Percentiles rank a stretch among this genome's conserved stretches.
phyloP scores from a whole-genome alignment of 345 rosid genomes.

The Murraya paniculata region DNA sequence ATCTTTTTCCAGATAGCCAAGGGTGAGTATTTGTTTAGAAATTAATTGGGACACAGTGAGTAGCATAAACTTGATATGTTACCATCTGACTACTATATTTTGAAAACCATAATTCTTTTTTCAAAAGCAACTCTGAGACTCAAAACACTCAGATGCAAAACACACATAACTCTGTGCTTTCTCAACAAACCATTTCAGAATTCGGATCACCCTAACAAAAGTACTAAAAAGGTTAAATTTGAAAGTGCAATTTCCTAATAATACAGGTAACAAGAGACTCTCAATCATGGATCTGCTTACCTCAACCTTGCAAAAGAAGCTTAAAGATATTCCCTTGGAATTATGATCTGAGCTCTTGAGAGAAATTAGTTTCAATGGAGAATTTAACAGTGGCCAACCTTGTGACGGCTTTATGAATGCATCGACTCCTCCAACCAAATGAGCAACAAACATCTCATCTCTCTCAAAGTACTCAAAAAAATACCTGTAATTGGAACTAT shows the following conservation, averaged over 20 bases:
- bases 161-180: background rate
- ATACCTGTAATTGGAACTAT: conserved; percentile 43
- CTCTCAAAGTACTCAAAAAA: conserved; percentile 61
- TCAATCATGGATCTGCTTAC: conserved; percentile 30
- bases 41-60: background rate
- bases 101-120: background rate
- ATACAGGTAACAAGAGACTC: background rate
- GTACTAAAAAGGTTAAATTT: background rate
- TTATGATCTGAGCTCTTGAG: conserved; percentile 43
- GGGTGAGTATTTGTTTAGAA: background rate
- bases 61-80: background rate
- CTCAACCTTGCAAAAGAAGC: conserved; percentile 60
- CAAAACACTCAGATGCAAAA: background rate
- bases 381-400: conserved; percentile 65
- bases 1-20: background rate
- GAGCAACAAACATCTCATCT: conserved; percentile 65
- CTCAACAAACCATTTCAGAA: background rate
- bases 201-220: background rate
- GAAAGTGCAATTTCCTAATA: background rate
- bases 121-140: background rate
- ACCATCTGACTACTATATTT: background rate
- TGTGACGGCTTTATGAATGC: conserved; percentile 55
- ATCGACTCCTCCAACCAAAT: conserved; percentile 57
- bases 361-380: conserved; percentile 47
- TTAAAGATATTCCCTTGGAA: conserved; percentile 51